phyloP scores from a whole-genome alignment of 2,329 filamentous ascomycete species.

The Ophiostoma quercus region DNA sequence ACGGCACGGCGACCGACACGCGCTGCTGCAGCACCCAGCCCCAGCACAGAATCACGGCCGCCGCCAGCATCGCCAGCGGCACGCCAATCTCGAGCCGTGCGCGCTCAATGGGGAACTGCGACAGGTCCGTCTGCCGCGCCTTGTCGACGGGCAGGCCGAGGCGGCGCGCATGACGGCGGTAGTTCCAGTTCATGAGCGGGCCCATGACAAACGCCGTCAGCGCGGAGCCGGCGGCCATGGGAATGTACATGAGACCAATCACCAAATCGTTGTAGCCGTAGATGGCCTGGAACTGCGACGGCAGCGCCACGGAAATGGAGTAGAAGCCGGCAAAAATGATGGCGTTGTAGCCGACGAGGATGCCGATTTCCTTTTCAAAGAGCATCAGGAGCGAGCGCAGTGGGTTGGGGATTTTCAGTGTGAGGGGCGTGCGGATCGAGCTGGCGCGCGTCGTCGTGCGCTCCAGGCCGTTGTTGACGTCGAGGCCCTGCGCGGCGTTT shows the following conservation, averaged over 20 bases:
- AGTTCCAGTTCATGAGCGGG: constrained; percentile 61
- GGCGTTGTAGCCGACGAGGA: constrained; percentile 43
- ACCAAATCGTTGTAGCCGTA: constrained; percentile 56
- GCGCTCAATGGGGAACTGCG: constrained; percentile 46
- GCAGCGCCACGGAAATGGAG: constrained; percentile 43
- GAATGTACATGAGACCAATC: constrained; percentile 51
- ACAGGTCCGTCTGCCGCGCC: constrained; percentile 47
- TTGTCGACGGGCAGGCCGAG: constrained; percentile 50
- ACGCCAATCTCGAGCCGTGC: constrained; percentile 47
- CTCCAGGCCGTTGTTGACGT: neutral
- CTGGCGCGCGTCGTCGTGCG: constrained; percentile 1
- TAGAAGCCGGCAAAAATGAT: constrained; percentile 49
- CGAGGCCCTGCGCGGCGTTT: neutral
- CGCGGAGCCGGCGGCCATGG: constrained; percentile 47
- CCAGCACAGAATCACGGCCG: constrained; percentile 45
- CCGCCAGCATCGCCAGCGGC: constrained; percentile 48
- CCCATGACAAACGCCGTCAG: constrained; percentile 46
- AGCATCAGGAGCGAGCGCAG: constrained; percentile 75
- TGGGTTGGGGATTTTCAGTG: constrained; percentile 55
- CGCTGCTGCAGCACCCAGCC: constrained; percentile 47
- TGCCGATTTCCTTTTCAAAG: constrained; percentile 70
- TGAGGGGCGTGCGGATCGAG: constrained; percentile 22
- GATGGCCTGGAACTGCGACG: constrained; percentile 36
- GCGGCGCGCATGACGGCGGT: constrained; percentile 52
- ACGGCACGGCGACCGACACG: constrained; percentile 43